phyloP scores from a whole-genome alignment of 192 early-diverging fungal species.

The Backusella sp. region DNA sequence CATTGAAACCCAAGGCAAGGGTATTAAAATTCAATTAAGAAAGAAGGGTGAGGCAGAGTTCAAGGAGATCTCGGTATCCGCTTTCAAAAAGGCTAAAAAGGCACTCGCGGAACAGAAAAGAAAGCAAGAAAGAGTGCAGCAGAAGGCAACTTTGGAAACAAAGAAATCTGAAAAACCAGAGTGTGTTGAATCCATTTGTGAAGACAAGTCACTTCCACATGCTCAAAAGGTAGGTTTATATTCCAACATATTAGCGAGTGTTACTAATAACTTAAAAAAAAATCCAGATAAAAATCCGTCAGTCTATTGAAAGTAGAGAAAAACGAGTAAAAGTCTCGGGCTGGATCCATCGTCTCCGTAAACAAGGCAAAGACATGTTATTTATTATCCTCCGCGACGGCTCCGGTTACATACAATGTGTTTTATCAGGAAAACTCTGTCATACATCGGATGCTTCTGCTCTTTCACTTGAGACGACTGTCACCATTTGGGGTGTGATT shows the following conservation, averaged over 20 bases:
- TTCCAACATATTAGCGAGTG: slow-evolving; percentile 38
- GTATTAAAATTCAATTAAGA: slow-evolving; percentile 70
- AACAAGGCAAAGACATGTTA: slow-evolving; percentile 96
- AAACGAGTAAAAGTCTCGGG: slow-evolving; percentile 84
- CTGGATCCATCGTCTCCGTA: slow-evolving; percentile 95
- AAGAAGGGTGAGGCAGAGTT: slow-evolving; percentile 63
- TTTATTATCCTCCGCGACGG: slow-evolving; percentile 96
- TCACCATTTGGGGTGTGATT: slow-evolving; percentile 85
- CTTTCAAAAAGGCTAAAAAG: slow-evolving; percentile 91
- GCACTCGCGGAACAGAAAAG: slow-evolving; percentile 55
- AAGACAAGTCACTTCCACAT: slow-evolving; percentile 79
- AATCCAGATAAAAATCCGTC: slow-evolving; percentile 72
- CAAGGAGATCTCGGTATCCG: slow-evolving; percentile 75
- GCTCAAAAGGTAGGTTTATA: slow-evolving; percentile 71
- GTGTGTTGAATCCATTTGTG: slow-evolving; percentile 72
- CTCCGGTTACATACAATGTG: slow-evolving; percentile 90
- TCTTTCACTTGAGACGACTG: slow-evolving; percentile 88
- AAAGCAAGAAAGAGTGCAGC: slow-evolving; percentile 81
- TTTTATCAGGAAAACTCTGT: slow-evolving; percentile 86
- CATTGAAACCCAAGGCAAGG: slow-evolving; percentile 53
- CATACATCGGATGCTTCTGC: slow-evolving; percentile 74
- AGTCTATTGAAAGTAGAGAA: slow-evolving; percentile 62
- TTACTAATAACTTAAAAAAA: too few relatives aligned
- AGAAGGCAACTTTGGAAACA: slow-evolving; percentile 64
- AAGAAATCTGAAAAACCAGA: slow-evolving; percentile 69